These are phyloP conservation scores for Scopulariopsis brevicaulis DNA, from an alignment of 2,329 filamentous ascomycete genomes.

Conservation along the genomic window DNA sequence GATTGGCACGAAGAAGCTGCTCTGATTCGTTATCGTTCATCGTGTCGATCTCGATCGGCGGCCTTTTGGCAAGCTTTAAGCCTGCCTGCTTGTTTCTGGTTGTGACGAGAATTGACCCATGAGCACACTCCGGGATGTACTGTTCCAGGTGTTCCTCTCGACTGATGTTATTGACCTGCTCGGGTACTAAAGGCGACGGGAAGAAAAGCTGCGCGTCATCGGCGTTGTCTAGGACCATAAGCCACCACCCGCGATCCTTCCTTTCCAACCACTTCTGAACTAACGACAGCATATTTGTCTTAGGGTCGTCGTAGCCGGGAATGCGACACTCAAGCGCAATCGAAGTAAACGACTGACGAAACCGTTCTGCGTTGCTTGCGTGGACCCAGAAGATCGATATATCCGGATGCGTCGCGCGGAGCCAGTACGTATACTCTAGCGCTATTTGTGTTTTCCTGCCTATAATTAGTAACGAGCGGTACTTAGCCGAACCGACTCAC, in stretches of 20 bases:
- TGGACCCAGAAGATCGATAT: constrained; percentile 21
- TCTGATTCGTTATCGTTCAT: constrained; percentile 12
- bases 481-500: constrained; percentile 7
- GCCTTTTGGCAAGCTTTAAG: constrained; percentile 9
- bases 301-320: constrained; percentile 12
- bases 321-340: constrained; percentile 15
- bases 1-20: constrained; percentile 11
- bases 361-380: constrained; percentile 16
- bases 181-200: neutral
- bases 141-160: constrained; percentile 9
- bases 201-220: no score
- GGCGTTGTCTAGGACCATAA: neutral
- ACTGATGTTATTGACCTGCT: constrained; percentile 5
- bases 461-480: constrained; percentile 4
- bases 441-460: constrained; percentile 20
- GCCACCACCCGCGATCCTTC: constrained; percentile 10
- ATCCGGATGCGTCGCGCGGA: constrained; percentile 9
- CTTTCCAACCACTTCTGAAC: constrained; percentile 16
- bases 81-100: constrained; percentile 20
- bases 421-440: constrained; percentile 15
- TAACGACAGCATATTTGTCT: constrained; percentile 11
- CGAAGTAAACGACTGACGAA: constrained; percentile 13
- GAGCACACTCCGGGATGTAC: constrained; percentile 16
- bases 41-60: no score
- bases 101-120: no score